Evolutionary conservation across 202 grass and related monocot genomes (phyloP), one percentile per base, ranked within the genome.

Genomic region (Schoenoplectus triqueter): DNA sequence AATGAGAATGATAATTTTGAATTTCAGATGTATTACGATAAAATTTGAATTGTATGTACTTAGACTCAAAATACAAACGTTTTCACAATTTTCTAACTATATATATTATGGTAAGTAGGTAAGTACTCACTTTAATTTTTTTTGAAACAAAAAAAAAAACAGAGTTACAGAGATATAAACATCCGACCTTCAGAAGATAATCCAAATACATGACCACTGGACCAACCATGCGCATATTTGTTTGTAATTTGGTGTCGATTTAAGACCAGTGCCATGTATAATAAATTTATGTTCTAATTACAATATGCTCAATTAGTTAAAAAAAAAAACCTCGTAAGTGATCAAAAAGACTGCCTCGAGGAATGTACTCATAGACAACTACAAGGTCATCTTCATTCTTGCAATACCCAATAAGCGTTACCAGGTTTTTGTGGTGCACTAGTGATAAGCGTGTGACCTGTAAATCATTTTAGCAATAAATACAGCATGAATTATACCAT

Each of bases 291-390:
- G 61, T 64, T 64, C 22, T 63, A 64, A 6, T 50, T n/a, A 69
- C 2, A 22, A 5, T 56, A 22, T 55, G 10, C 40, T 20, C 6
- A 66, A 11, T 56, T 50, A 11, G 11, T 52, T 59, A 0, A 31
- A 31, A 10, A 56, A 1, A 20, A 72, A 62, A 69, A 90, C 88
- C 88, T 90, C 45, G 49, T 21, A 90, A 80, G 80, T 87, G 68
- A 41, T 87, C 85, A 50, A 80, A 41, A 56, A 90, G 85, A 42
- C 66, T 90, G 42, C 85, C 88, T 73, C 84, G 69, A 67, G 85
- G 22, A 74, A 90, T 85, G 65, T 87, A 90, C 81, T 90, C 88
- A 62, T 86, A 90, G 5, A 90, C 64, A 57, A 90, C 84, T 42
- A 81, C 81, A 45, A 90, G 80, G 59, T 84, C 47, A 51, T 81